Evolutionary conservation across 2,329 filamentous ascomycete genomes (phyloP).

Genomic region (Fusarium miscanthi): DNA sequence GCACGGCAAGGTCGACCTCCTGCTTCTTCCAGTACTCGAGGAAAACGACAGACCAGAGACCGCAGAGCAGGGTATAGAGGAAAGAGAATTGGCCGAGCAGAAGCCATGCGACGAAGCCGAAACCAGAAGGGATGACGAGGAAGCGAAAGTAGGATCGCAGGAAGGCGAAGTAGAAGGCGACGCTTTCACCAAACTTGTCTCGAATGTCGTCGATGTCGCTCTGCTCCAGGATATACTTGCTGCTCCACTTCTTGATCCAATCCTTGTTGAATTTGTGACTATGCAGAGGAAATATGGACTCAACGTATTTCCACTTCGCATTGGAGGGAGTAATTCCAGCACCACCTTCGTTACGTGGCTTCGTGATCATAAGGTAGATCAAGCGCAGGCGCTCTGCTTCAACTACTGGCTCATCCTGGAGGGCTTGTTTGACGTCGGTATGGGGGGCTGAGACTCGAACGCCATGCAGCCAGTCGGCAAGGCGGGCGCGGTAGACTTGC

Average conservation of each 20-base stretch:
- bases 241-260: slow-evolving; percentile 81
- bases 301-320: slow-evolving; percentile 78
- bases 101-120: slow-evolving; percentile 82
- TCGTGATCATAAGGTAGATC: slow-evolving; percentile 86
- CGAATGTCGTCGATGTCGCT: slow-evolving; percentile 79
- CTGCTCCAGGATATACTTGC: slow-evolving; percentile 74
- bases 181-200: slow-evolving; percentile 81
- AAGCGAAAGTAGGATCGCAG: slow-evolving; percentile 91
- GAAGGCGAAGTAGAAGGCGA: slow-evolving; percentile 97
- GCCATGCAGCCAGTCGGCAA: slow-evolving; percentile 94
- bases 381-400: slow-evolving; percentile 90
- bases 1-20: slow-evolving; percentile 84
- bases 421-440: slow-evolving; percentile 74
- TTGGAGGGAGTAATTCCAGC: slow-evolving; percentile 78
- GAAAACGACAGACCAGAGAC: slow-evolving; percentile 89
- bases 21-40: slow-evolving; percentile 97
- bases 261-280: slow-evolving; percentile 79
- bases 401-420: slow-evolving; percentile 80
- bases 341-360: slow-evolving; percentile 77
- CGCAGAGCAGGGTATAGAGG: slow-evolving; percentile 80
- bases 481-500: slow-evolving; percentile 86
- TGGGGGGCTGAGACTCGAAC: slow-evolving; percentile 82
- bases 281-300: slow-evolving; percentile 82
- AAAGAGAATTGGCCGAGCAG: slow-evolving; percentile 87
- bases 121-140: slow-evolving; percentile 81